Evolutionary conservation across 148 eudicot species (phyloP), one percentile per base, ranked within the genome.

Genomic region (Rhododendron ferrugineum): DNA sequence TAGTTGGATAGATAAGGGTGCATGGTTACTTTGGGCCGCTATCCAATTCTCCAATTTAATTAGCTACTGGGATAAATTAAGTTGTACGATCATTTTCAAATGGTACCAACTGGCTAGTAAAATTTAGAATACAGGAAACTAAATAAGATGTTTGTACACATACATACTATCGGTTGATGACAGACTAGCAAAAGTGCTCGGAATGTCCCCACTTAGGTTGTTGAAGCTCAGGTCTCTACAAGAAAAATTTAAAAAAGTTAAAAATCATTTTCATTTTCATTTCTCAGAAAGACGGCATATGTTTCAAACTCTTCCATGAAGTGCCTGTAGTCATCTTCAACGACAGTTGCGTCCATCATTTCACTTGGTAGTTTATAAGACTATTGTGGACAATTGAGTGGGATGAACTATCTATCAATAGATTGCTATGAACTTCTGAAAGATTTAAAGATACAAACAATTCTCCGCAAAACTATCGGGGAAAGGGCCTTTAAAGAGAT

Each of bases 191-290:
- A 42, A 85, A 52, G 30, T 85, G 36, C 46, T 60, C 20, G 92
- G 89, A 56, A 90, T 88, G 62, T 66, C 77, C 28, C 92, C 92
- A 37, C 46, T 90, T n/a, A 90, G 70, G 50, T 87, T 87, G 82
- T 90, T 90, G 46, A 90, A 90, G 81, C 90, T 90, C 36, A 88
- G 80, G 47, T 88, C 89, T 54, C 89, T 88, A 84, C 85, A 77
- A 85, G 22, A 73, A 73, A 42, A 77, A 36, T 37, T 40, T 40
- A 0, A 10, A 85, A 20, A 11, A n/a, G 44, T 18, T 60, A 62
- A 50, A 11, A 5, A 36, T 23, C 47, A 42, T 16, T 42, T 6
- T 82, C 20, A 62, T 16, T 60, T 40, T 56, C 10, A 58, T 56
- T 54, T 32, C 70, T 34, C 47, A 81, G 1, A 81, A 80, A 58